These are phyloP conservation scores for Trichoderma polysporum DNA, from an alignment of 2,329 filamentous ascomycete species.

Conservation along the genomic window DNA sequence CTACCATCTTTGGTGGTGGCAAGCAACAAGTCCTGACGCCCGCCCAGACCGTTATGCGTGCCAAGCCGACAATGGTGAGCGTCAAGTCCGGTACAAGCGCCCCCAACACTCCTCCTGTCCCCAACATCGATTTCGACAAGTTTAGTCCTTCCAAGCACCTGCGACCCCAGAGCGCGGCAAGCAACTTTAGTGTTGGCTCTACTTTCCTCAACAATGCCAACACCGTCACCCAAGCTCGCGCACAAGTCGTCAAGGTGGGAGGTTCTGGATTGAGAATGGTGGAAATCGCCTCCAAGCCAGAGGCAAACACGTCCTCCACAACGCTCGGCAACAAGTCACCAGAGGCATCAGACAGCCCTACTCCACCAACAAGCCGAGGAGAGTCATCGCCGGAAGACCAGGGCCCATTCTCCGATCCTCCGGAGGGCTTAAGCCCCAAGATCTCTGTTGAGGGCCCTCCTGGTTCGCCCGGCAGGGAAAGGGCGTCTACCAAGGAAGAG, in stretches of 20 bases:
- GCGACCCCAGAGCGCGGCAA: constrained; percentile 54
- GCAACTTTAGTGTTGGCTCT: constrained; percentile 66
- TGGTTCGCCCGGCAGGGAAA: background rate
- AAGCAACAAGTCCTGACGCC: constrained; percentile 82
- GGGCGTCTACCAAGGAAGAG: constrained; percentile 24
- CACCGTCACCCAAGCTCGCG: constrained; percentile 57
- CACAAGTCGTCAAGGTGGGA: constrained; percentile 61
- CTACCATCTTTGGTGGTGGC: constrained; percentile 89
- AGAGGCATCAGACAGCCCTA: background rate
- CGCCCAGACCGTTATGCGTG: constrained; percentile 81
- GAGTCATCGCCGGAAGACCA: constrained; percentile 51
- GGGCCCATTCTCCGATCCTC: constrained; percentile 61
- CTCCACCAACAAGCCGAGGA: constrained; percentile 39
- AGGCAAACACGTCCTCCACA: constrained; percentile 33
- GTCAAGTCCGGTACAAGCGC: constrained; percentile 69
- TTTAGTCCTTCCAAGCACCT: constrained; percentile 41
- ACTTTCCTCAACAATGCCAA: constrained; percentile 67
- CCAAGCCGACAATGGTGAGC: constrained; percentile 89
- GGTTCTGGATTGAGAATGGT: constrained; percentile 48
- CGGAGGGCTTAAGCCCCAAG: constrained; percentile 32
- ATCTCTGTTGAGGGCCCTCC: constrained; percentile 7
- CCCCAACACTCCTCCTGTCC: constrained; percentile 66
- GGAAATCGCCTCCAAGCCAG: constrained; percentile 40
- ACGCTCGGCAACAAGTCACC: constrained; percentile 20
- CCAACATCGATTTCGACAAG: constrained; percentile 65